phyloP scores from a whole-genome alignment of 345 rosid genomes.

The Eucalyptus globulus region DNA sequence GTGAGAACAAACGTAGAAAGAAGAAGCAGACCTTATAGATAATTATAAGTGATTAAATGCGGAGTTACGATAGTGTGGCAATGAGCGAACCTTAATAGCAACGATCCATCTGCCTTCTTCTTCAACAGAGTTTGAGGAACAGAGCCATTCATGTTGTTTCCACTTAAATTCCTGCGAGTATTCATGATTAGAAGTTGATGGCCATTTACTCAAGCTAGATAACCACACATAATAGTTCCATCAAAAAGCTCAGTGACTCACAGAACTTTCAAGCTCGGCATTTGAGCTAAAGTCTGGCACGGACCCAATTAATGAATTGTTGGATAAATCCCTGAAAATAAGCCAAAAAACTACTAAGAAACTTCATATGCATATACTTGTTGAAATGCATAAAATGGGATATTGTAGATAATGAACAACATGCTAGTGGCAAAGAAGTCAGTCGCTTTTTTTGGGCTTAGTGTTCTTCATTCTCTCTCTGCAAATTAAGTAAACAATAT shows the following conservation, averaged over 20 bases:
- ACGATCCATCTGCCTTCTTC: conserved; percentile 7
- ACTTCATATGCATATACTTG: background rate
- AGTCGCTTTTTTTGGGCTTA: background rate
- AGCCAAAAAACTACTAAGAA: background rate
- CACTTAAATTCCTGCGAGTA: conserved; percentile 16
- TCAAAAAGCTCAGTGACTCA: conserved; percentile 10
- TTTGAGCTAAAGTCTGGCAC: conserved; percentile 21
- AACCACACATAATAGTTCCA: background rate
- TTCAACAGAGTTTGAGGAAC: conserved; percentile 18
- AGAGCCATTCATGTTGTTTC: conserved; percentile 26
- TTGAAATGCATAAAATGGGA: background rate
- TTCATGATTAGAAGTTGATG: background rate
- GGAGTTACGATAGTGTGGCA: background rate
- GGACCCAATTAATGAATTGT: conserved; percentile 28
- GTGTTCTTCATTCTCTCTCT: background rate
- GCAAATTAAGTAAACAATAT: background rate
- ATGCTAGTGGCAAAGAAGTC: background rate
- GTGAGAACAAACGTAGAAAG: background rate
- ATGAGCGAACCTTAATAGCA: background rate
- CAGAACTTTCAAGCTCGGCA: conserved; percentile 25
- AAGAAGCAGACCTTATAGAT: background rate
- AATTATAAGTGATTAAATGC: background rate
- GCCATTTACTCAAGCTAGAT: background rate
- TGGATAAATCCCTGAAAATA: conserved; percentile 44
- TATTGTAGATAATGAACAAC: background rate